Percentiles rank a stretch among this genome's conserved stretches.
Conservation (phyloP, 495 filamentous ascomycete genomes). For the Penicillium waksmanii region DNA sequence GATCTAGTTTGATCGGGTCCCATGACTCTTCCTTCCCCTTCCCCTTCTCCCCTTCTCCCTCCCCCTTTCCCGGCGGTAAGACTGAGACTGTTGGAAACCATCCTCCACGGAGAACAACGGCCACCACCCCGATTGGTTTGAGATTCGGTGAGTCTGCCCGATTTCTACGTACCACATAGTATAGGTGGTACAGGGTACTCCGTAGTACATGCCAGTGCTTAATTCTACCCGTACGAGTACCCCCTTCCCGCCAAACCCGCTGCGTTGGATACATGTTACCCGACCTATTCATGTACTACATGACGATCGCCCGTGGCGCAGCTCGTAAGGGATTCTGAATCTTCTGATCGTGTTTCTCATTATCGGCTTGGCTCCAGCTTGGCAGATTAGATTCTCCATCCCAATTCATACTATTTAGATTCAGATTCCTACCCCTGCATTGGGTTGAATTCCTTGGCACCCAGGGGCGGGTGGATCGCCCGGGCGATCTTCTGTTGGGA, state of each 20-base stretch:
- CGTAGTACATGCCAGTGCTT: not conserved
- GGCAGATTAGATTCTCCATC: not conserved
- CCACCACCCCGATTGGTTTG: not conserved
- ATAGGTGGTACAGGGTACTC: not conserved
- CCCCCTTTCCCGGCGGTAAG: not conserved
- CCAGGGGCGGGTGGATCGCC: not conserved
- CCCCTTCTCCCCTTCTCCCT: not conserved
- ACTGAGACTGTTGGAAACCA: not conserved
- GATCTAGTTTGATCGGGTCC: not conserved
- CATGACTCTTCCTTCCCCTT: not conserved
- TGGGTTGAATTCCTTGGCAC: not conserved
- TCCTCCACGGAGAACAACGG: not conserved
- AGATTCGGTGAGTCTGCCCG: too few relatives aligned
- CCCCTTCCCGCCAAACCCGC: too few relatives aligned
- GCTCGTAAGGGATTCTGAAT: too few relatives aligned
- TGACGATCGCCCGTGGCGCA: too few relatives aligned
- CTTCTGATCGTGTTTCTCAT: too few relatives aligned
- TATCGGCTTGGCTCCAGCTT: too few relatives aligned
- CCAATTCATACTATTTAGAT: too few relatives aligned
- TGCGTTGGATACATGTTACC: too few relatives aligned
- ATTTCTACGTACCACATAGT: not conserved
- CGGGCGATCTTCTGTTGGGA: not conserved
- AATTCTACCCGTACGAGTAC: too few relatives aligned
- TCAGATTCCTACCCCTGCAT: slow-evolving; percentile 1
- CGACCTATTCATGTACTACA: too few relatives aligned